A percentile compares a stretch with the other conserved stretches of the same genome.
Evolutionary conservation across 2,329 filamentous ascomycete genomes (phyloP).

Genomic region (Monilinia aucupariae): DNA sequence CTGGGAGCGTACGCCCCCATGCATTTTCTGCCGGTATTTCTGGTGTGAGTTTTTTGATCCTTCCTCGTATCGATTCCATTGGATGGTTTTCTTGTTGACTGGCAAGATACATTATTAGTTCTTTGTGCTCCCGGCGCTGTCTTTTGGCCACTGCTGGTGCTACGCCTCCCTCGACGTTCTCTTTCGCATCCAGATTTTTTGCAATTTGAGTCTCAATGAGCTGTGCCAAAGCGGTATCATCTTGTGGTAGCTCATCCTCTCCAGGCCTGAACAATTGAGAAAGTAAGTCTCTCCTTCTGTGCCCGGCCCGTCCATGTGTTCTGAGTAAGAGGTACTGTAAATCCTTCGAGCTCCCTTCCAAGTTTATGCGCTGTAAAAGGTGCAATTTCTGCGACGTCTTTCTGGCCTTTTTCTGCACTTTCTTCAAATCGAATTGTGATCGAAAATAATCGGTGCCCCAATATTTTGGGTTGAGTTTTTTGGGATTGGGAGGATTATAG

Average conservation of each 20-base stretch:
- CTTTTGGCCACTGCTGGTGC: neutral
- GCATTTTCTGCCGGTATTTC: slow-evolving; percentile 42
- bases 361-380: slow-evolving; percentile 48
- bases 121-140: slow-evolving; percentile 1
- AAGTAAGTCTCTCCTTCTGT: slow-evolving; percentile 46
- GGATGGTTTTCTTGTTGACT: slow-evolving; percentile 26
- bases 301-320: slow-evolving; percentile 50
- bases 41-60: slow-evolving; percentile 28
- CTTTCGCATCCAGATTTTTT: neutral
- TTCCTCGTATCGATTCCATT: slow-evolving; percentile 9
- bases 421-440: slow-evolving; percentile 1
- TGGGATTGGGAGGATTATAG: slow-evolving; percentile 39
- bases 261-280: slow-evolving; percentile 36
- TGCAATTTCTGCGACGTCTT: slow-evolving; percentile 33
- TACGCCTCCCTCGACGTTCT: neutral
- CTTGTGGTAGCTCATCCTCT: slow-evolving; percentile 36
- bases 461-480: neutral
- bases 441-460: slow-evolving; percentile 14
- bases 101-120: neutral
- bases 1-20: slow-evolving; percentile 45
- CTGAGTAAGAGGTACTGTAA: slow-evolving; percentile 45
- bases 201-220: slow-evolving; percentile 20
- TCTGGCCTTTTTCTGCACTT: slow-evolving; percentile 30
- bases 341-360: slow-evolving; percentile 42
- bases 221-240: slow-evolving; percentile 40